phyloP scores from a whole-genome alignment of 805 yeast species.

The Lachancea fermentati region DNA sequence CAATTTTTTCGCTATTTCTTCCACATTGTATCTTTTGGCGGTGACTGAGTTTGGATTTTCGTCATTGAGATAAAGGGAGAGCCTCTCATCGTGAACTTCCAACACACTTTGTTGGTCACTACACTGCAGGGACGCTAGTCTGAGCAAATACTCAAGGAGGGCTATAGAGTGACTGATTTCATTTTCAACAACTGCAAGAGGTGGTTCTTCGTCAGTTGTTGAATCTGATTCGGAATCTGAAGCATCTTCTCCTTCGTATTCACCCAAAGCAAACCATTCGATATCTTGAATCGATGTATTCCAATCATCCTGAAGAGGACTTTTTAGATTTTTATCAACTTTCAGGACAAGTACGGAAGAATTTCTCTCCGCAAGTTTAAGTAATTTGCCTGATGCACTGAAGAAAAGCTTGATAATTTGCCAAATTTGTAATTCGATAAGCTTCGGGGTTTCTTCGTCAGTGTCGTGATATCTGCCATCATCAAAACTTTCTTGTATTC shows the following conservation, averaged over 20 bases:
- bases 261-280: conserved; percentile 53
- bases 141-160: conserved; percentile 55
- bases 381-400: conserved; percentile 61
- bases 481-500: conserved; percentile 51
- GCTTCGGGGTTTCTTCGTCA: conserved; percentile 36
- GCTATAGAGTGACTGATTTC: conserved; percentile 41
- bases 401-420: conserved; percentile 52
- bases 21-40: conserved; percentile 13
- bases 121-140: conserved; percentile 55
- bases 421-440: conserved; percentile 34
- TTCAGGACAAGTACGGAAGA: conserved; percentile 67
- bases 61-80: conserved; percentile 55
- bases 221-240: conserved; percentile 25
- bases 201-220: conserved; percentile 21
- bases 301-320: conserved; percentile 20
- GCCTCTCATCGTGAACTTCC: conserved; percentile 59
- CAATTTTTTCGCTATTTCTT: conserved; percentile 14
- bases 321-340: conserved; percentile 25
- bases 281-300: conserved; percentile 23
- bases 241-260: conserved; percentile 30
- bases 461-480: conserved; percentile 71
- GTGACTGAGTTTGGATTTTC: conserved; percentile 35
- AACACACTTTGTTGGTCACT: conserved; percentile 50
- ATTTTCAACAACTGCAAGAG: conserved; percentile 22
- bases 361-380: conserved; percentile 54